Percentiles rank a stretch among this genome's conserved stretches.
phyloP scores from a whole-genome alignment of 768 basidiomycete genomes.

The Clitopilus hobsonii region DNA sequence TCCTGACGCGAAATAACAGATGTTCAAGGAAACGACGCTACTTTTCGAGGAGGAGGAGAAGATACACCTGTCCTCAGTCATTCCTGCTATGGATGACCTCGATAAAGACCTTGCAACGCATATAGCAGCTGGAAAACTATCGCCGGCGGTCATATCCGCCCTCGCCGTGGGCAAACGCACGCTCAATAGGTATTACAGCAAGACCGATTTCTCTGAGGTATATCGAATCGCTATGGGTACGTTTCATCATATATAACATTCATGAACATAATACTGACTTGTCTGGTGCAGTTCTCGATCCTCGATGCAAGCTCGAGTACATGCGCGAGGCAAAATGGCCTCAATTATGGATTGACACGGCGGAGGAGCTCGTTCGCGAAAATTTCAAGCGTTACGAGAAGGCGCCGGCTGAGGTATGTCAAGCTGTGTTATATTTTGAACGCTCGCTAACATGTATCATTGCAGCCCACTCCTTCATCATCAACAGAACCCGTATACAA shows the following conservation, averaged over 20 bases:
- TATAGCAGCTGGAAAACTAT: constrained; percentile 1
- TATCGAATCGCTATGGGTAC: constrained; percentile 26
- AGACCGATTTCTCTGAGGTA: constrained; percentile 19
- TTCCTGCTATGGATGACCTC: constrained; percentile 33
- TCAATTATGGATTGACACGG: constrained; percentile 20
- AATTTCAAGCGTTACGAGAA: constrained; percentile 11
- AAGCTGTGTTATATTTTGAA: background rate
- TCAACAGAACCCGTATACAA: background rate
- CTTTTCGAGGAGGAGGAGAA: constrained; percentile 19
- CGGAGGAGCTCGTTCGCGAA: constrained; percentile 15
- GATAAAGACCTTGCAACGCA: constrained; percentile 14
- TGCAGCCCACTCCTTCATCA: background rate
- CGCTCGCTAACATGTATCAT: background rate
- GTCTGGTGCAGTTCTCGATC: constrained; percentile 25
- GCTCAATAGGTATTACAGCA: constrained; percentile 22
- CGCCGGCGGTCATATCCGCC: constrained; percentile 15
- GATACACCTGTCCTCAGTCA: constrained; percentile 22
- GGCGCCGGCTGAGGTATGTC: background rate
- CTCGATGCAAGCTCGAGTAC: constrained; percentile 28
- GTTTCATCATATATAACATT: constrained; percentile 6
- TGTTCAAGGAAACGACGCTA: constrained; percentile 25
- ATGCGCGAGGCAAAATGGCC: constrained; percentile 24
- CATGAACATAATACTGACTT: background rate
- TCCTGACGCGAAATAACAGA: constrained; percentile 10
- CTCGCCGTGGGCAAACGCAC: constrained; percentile 17